Evolutionary conservation across 163 green algal genomes (phyloP), one percentile per base, ranked within the genome.

Genomic region (Chloromonas sp.): DNA sequence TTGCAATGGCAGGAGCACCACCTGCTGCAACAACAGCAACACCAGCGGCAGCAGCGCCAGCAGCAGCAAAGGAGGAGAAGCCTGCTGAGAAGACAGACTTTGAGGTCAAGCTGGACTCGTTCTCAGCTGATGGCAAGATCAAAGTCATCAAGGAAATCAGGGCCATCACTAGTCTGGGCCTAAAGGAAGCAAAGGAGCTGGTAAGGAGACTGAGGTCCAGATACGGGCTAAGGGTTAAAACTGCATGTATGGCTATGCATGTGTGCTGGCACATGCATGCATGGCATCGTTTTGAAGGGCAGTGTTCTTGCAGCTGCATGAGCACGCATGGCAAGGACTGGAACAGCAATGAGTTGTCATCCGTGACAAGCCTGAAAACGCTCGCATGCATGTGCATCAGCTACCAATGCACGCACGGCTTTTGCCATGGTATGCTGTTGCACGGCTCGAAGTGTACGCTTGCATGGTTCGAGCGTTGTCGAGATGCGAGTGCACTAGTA

Each of bases 101-200:
- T 88, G 92, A 96, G 8, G 85, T 99, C 0, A 98, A 98, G 90
- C 94, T 99, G 2, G 95, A 98, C 0, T 92, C 93, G 2, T 99
- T 98, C 86, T 93, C 95, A 36, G 91, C 95, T 0, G 92, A 95
- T 3, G 87, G 93, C 82, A 99, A 99, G 90, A 98, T 99, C 87
- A 99, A 99, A 90, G 93, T 99, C 60, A 99, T 99, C 92, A 98
- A 98, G 92, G 97, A 99, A 86, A 91, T 99, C 60, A 91, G 97
- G 2, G 93, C 89, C 0, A 90, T 98, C 61, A 98, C 97, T 0
- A 94, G 91, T 74, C 89, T 99, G 60, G 97, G 97, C 15, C 88
- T 99, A 2, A 99, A 99, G 91, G 97, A 99, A 86, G 96, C 97
- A 1, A 99, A 99, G 90, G 97, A 99, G 77, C 89, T 99, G 90